Conservation (phyloP, 306 rosid species). For the Herpetospermum pedunculosum region DNA sequence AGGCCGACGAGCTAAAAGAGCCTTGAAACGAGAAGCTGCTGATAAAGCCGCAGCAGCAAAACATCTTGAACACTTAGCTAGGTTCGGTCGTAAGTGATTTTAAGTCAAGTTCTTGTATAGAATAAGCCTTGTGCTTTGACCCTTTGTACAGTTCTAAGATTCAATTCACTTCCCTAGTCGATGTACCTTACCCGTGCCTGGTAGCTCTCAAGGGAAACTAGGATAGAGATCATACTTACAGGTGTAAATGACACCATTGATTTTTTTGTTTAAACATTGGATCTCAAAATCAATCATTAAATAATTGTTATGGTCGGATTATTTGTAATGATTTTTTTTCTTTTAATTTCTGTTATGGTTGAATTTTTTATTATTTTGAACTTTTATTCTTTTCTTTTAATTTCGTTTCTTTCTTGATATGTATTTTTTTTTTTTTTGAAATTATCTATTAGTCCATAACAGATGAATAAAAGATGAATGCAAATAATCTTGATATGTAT, state of each 20-base stretch:
- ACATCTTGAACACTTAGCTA: constrained; percentile 55
- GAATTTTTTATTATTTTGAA: no score
- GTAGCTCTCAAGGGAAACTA: not conserved
- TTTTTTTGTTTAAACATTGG: not conserved
- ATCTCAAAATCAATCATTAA: not conserved
- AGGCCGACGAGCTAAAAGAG: constrained; percentile 80
- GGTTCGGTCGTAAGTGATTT: constrained; percentile 50
- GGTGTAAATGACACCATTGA: not conserved
- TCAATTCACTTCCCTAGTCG: not conserved
- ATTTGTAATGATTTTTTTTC: no score
- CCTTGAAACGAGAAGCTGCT: constrained; percentile 76
- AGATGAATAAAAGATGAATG: no score
- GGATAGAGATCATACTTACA: not conserved
- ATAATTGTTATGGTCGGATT: not conserved
- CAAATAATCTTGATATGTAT: no score
- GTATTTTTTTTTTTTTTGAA: no score
- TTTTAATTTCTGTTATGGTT: no score
- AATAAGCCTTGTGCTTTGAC: not conserved
- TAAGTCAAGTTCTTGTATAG: not conserved
- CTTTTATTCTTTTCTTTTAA: no score
- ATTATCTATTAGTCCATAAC: no score
- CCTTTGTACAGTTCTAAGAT: not conserved
- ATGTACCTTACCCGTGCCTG: not conserved
- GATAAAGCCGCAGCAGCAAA: constrained; percentile 76
- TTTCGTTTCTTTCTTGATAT: no score